Conservation (phyloP, 306 rosid genomes). For the Arachis hypogaea region DNA sequence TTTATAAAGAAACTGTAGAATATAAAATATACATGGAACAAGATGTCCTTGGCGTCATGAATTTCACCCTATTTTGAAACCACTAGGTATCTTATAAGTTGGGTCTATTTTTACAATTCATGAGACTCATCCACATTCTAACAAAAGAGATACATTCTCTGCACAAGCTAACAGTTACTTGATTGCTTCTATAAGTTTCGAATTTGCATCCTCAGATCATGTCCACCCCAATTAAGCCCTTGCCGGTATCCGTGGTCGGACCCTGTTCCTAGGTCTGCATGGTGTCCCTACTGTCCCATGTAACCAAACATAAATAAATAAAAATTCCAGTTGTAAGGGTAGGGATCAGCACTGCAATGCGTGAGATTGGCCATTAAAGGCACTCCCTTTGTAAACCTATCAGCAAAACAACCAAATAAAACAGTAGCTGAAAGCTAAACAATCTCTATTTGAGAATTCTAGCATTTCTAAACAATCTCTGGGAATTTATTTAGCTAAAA, state of each 20-base stretch:
- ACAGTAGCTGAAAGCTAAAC: neutral
- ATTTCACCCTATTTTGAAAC: neutral
- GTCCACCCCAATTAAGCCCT: neutral
- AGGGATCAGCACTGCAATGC: neutral
- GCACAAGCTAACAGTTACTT: too few relatives aligned
- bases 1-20: neutral
- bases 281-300: neutral
- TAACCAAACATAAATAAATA: neutral
- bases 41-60: neutral
- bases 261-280: too few relatives aligned
- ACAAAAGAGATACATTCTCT: neutral
- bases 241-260: neutral
- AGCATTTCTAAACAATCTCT: neutral
- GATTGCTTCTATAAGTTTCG: neutral
- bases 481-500: conserved; percentile 8
- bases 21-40: neutral
- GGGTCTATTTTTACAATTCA: neutral
- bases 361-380: neutral
- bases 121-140: neutral
- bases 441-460: neutral
- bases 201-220: neutral
- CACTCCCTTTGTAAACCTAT: neutral
- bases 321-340: neutral
- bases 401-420: conserved; percentile 5
- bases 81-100: too few relatives aligned